Evolutionary conservation across 805 yeast species (phyloP), one percentile per base, ranked within the genome.

Genomic region (Wickerhamiella vanderwaltii): DNA sequence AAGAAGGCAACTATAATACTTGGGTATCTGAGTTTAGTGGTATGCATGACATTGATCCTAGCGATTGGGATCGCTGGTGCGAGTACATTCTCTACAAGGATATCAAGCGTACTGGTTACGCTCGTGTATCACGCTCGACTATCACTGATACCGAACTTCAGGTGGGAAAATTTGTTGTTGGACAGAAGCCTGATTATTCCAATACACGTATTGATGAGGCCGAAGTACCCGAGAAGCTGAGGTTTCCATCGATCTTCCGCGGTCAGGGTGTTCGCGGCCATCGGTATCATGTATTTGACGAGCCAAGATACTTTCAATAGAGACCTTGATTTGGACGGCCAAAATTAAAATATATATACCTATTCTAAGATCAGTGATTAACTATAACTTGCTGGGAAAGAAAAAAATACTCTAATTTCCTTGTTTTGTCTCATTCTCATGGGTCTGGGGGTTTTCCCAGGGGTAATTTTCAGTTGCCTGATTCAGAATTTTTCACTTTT

Each of bases 101-200:
- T 46, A 65, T 91, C 61, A 79, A 75, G 58, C 79, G 95, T 61
- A 75, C 80, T 1, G 97, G 94, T 3, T 91, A 91, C 59, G 97
- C 97, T 0, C 75, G 98, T 59, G 79, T 91, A 31, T 77, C 93
- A 35, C 74, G 98, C 56, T 84, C 91, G 6, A 77, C 95, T 1
- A 87, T 91, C 51, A 91, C 98, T 0, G 98, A 91, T 58, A 91
- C 98, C 2, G 98, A 91, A 61, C 73, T 91, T 41, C 98, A 91
- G 66, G 80, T 84, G 16, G 98, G 94, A 37, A 87, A 91, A 59
- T 91, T 91, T 67, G 76, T 76, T 51, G 68, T 82, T 25, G 65
- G 58, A 25, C 60, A 56, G 11, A 54, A 50, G 31, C 66, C 66
- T 18, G 61, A 68, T 43, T 77, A 79, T 51, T 71, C 75, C 4